Conservation (phyloP, 106 monocot genomes). For the Acorus gramineus region DNA sequence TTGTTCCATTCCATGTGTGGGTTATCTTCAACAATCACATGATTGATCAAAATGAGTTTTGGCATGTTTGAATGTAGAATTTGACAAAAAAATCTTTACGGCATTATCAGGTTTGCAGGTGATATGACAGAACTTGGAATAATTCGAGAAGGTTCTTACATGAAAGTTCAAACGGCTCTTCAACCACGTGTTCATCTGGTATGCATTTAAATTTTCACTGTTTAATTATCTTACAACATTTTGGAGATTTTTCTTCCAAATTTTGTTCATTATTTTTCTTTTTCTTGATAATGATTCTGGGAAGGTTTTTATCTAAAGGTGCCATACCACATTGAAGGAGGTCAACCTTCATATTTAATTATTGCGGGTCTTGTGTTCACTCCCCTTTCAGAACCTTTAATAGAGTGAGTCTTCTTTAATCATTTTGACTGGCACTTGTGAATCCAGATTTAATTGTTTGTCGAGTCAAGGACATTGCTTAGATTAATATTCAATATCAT, state of each 20-base stretch:
- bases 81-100: background rate
- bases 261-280: background rate
- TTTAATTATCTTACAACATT: background rate
- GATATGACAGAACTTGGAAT: slow-evolving; percentile 78
- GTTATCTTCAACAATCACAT: too few species aligned
- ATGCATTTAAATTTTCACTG: slow-evolving; percentile 7
- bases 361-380: slow-evolving; percentile 95
- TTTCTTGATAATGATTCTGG: background rate
- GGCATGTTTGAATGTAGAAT: too few species aligned
- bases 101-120: slow-evolving; percentile 59
- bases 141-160: slow-evolving; percentile 53
- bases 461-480: background rate
- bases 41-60: too few species aligned
- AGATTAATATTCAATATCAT: background rate
- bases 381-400: slow-evolving; percentile 90
- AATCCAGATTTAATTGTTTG: background rate
- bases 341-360: slow-evolving; percentile 91
- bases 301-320: slow-evolving; percentile 32
- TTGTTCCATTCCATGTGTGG: too few species aligned
- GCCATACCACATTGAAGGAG: slow-evolving; percentile 78
- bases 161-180: slow-evolving; percentile 59
- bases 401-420: slow-evolving; percentile 52
- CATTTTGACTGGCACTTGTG: background rate
- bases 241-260: too few species aligned
- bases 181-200: slow-evolving; percentile 78